phyloP scores from a whole-genome alignment of 148 eudicot species.

The Chenopodium quinoa region DNA sequence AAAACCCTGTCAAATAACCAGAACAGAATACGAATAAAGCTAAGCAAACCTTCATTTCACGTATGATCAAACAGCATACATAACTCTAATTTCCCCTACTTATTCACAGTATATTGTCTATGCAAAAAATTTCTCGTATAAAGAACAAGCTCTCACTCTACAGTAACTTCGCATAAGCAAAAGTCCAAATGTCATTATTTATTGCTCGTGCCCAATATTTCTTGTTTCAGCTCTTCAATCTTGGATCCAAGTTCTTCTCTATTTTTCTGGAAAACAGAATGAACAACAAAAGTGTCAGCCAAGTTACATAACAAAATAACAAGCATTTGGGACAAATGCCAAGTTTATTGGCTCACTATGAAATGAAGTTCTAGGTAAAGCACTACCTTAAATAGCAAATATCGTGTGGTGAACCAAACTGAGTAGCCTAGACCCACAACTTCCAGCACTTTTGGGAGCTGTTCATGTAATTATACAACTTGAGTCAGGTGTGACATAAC shows the following conservation, averaged over 20 bases:
- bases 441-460: slow-evolving; percentile 78
- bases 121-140: background rate
- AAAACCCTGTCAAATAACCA: background rate
- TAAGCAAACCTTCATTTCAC: background rate
- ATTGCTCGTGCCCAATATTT: slow-evolving; percentile 51
- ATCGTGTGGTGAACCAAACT: slow-evolving; percentile 77
- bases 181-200: slow-evolving; percentile 13
- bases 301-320: background rate
- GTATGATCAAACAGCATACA: slow-evolving; percentile 4
- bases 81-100: slow-evolving; percentile 5
- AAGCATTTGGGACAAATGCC: background rate
- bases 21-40: background rate
- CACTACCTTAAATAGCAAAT: slow-evolving; percentile 73
- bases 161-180: background rate
- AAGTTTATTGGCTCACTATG: background rate
- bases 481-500: too few species aligned
- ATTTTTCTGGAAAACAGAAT: slow-evolving; percentile 47
- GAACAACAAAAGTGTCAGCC: slow-evolving; percentile 2
- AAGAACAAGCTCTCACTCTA: background rate
- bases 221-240: slow-evolving; percentile 60
- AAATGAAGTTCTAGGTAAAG: background rate
- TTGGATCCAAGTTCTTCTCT: slow-evolving; percentile 61
- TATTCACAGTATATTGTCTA: slow-evolving; percentile 12
- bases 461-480: background rate
- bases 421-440: slow-evolving; percentile 75